A percentile compares a stretch with the other conserved stretches of the same genome.
phyloP scores from a whole-genome alignment of 345 rosid genomes.

The Moricandia arvensis region DNA sequence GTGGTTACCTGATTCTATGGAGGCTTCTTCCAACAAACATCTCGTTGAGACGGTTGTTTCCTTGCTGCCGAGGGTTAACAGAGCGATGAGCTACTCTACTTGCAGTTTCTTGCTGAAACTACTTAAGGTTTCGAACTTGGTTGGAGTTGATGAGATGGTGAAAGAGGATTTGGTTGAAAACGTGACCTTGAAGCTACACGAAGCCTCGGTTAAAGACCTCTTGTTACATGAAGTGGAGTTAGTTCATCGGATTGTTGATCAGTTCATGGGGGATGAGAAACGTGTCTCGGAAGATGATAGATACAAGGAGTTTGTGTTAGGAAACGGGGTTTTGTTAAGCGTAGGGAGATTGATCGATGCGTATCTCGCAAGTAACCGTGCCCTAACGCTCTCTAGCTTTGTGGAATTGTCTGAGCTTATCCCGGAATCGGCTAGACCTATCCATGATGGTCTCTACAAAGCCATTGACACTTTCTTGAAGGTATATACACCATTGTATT shows the following conservation, averaged over 20 bases:
- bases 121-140: slow-evolving; percentile 62
- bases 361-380: slow-evolving; percentile 51
- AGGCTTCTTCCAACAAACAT: slow-evolving; percentile 51
- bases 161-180: slow-evolving; percentile 58
- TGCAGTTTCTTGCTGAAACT: slow-evolving; percentile 84
- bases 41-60: slow-evolving; percentile 65
- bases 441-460: slow-evolving; percentile 76
- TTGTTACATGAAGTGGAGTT: slow-evolving; percentile 69
- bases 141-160: slow-evolving; percentile 51
- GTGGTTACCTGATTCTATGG: slow-evolving; percentile 77
- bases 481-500: slow-evolving; percentile 39
- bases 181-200: slow-evolving; percentile 62
- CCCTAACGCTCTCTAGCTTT: slow-evolving; percentile 53
- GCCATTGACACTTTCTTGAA: slow-evolving; percentile 79
- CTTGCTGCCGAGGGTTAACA: slow-evolving; percentile 67
- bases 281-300: slow-evolving; percentile 34
- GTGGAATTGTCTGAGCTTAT: slow-evolving; percentile 52
- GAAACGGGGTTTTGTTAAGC: slow-evolving; percentile 51
- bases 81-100: slow-evolving; percentile 48
- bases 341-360: slow-evolving; percentile 75
- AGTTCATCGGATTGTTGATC: slow-evolving; percentile 54
- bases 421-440: slow-evolving; percentile 71
- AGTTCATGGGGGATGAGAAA: slow-evolving; percentile 47
- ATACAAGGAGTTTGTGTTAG: slow-evolving; percentile 48
- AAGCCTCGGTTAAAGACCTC: slow-evolving; percentile 72